A percentile compares a stretch with the other conserved stretches of the same genome.
Evolutionary conservation across 441 rosid species (phyloP).

Genomic region (Brassica hybrid): DNA sequence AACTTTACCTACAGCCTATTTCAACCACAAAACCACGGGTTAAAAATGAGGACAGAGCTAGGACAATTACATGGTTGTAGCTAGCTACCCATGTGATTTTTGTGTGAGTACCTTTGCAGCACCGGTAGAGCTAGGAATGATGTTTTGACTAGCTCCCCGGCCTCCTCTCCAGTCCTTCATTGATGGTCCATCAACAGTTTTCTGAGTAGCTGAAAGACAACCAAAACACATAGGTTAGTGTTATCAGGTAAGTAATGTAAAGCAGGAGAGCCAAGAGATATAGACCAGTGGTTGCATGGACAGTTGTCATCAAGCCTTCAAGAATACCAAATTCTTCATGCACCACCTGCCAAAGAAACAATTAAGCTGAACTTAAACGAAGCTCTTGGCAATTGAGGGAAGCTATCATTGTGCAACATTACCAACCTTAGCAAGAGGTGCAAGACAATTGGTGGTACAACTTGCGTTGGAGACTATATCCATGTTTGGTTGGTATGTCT

Average conservation of each 20-base stretch:
- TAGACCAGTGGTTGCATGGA: too few species aligned
- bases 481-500: constrained; percentile 81
- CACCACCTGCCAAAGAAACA: constrained; percentile 66
- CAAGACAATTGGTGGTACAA: constrained; percentile 99
- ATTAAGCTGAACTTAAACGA: constrained; percentile 1
- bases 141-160: constrained; percentile 97
- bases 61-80: too few species aligned
- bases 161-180: constrained; percentile 99
- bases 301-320: too few species aligned
- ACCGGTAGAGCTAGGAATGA: constrained; percentile 99
- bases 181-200: too few species aligned
- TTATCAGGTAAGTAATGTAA: too few species aligned
- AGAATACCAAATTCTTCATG: constrained; percentile 95
- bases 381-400: constrained; percentile 12
- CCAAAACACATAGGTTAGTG: too few species aligned
- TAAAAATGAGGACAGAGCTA: too few species aligned
- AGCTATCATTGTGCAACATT: neutral
- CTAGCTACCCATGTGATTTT: neutral
- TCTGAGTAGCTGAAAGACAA: too few species aligned
- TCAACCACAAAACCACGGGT: too few species aligned
- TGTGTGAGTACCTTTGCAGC: constrained; percentile 82
- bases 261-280: too few species aligned
- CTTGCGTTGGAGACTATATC: constrained; percentile 98
- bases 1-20: too few species aligned
- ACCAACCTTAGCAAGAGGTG: too few species aligned